These are phyloP conservation scores for Botrytis porri DNA, from an alignment of 2,329 filamentous ascomycete genomes.

Conservation along the genomic window DNA sequence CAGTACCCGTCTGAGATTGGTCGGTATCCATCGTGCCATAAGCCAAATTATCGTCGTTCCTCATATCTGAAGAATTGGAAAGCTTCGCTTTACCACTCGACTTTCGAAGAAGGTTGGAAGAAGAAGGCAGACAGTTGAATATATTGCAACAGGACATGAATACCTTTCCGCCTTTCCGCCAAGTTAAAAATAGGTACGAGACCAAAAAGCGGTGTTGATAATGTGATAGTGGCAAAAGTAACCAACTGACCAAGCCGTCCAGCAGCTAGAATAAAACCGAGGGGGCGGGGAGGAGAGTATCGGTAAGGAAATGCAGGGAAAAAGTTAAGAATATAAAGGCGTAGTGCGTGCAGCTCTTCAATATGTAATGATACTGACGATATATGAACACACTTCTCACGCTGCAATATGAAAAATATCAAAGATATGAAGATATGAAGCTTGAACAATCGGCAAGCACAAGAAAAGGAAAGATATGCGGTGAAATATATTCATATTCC, in stretches of 20 bases:
- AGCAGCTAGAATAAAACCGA: slow-evolving; percentile 11
- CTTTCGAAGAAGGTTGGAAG: neutral
- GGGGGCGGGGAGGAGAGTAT: slow-evolving; percentile 4
- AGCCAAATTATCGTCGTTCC: slow-evolving; percentile 5
- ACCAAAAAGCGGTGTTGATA: slow-evolving; percentile 16
- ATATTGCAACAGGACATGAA: slow-evolving; percentile 18
- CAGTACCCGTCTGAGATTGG: neutral
- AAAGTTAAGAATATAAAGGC: slow-evolving; percentile 9
- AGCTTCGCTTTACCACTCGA: slow-evolving; percentile 6
- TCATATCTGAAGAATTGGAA: slow-evolving; percentile 1
- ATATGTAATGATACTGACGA: neutral
- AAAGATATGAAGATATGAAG: slow-evolving; percentile 5
- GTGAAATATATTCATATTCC: slow-evolving; percentile 11
- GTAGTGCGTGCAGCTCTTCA: slow-evolving; percentile 2
- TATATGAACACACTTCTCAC: neutral
- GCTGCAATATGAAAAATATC: neutral
- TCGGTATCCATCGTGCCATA: slow-evolving; percentile 10
- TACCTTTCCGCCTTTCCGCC: slow-evolving; percentile 8
- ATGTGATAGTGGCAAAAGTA: slow-evolving; percentile 5
- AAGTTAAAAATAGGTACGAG: slow-evolving; percentile 7
- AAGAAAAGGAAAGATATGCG: slow-evolving; percentile 3
- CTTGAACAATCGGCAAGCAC: slow-evolving; percentile 17
- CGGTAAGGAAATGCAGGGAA: slow-evolving; percentile 5
- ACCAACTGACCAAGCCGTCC: slow-evolving; percentile 9
- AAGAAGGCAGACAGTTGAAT: slow-evolving; percentile 14